Evolutionary conservation across 1,284 basidiomycete species (phyloP).

Genomic region (Sporisorium sorghi): DNA sequence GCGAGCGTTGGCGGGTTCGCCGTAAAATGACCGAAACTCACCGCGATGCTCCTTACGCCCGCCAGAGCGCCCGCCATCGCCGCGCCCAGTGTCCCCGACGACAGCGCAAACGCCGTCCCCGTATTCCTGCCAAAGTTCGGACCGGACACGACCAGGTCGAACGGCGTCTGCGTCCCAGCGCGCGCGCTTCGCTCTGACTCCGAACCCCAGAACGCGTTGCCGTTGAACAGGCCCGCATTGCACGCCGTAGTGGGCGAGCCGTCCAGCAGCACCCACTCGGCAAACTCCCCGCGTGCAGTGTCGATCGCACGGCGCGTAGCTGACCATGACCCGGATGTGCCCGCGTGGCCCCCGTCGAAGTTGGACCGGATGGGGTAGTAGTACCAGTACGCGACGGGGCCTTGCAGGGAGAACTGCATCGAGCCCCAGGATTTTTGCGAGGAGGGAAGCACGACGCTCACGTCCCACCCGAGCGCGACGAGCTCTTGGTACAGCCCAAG

Average conservation of each 20-base stretch:
- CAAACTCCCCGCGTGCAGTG: slow-evolving; percentile 56
- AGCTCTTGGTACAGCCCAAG: slow-evolving; percentile 60
- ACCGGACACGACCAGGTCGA: slow-evolving; percentile 66
- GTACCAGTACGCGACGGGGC: slow-evolving; percentile 64
- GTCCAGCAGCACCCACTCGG: slow-evolving; percentile 66
- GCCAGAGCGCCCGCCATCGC: slow-evolving; percentile 62
- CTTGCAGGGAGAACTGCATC: slow-evolving; percentile 59
- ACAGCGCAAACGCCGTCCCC: slow-evolving; percentile 65
- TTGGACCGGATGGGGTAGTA: slow-evolving; percentile 65
- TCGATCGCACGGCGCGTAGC: slow-evolving; percentile 54
- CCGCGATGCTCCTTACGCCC: slow-evolving; percentile 55
- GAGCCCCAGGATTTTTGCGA: slow-evolving; percentile 63
- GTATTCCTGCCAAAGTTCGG: slow-evolving; percentile 68
- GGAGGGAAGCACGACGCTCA: slow-evolving; percentile 65
- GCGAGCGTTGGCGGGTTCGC: slow-evolving; percentile 50
- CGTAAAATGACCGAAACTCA: slow-evolving; percentile 65
- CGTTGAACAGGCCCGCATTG: slow-evolving; percentile 64
- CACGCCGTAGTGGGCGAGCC: slow-evolving; percentile 66
- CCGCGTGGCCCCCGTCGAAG: slow-evolving; percentile 49
- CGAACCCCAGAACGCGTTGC: slow-evolving; percentile 47
- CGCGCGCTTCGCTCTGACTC: slow-evolving; percentile 16
- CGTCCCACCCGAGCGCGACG: slow-evolving; percentile 57
- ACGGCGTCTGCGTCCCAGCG: slow-evolving; percentile 29
- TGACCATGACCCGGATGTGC: slow-evolving; percentile 58
- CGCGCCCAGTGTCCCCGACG: slow-evolving; percentile 66